Evolutionary conservation across 805 yeast species (phyloP), one percentile per base, ranked within the genome.

Genomic region (Pachysolen tannophilus): DNA sequence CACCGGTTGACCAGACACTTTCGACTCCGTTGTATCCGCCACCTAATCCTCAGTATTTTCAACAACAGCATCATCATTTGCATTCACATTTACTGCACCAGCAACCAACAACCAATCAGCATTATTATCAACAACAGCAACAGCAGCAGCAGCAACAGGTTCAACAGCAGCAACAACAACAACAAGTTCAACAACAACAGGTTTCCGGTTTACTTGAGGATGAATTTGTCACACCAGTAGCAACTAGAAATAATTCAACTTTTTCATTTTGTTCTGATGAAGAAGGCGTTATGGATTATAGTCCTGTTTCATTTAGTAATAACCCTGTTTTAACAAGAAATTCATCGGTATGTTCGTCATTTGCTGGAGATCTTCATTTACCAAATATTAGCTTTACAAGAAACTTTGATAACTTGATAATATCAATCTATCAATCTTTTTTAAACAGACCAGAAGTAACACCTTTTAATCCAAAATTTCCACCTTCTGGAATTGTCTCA

Each of bases 401-500:
- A 4, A 48, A 42, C 5, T 73, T 73, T 42, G 74, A 75, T 43
- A 58, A 55, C 16, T 46, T 69, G 10, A 52, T 78, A 17, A 46
- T 65, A 45, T 62, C 61, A 26, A 59, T 64, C 4, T 77, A 76
- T 46, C 70, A 69, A 34, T 47, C 57, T 7, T 61, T 70, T 37
- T 65, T 71, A 11, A 63, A 63, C 32, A 74, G 69, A 45, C 86
- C 87, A 6, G 70, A 74, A 23, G 61, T 67, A 6, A 79, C 88
- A 0, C 88, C 88, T 0, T 80, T 80, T 48, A 78, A 78, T 43
- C 69, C 72, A 13, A 51, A 63, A 28, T 69, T 70, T 46, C 87
- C 86, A 6, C 86, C 87, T 0, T 66, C 78, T 1, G 86, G 86
- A 1, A 66, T 80, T 3, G 62, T 78, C 15, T 74, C 75, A 28